These are phyloP conservation scores for Ascochyta pisi DNA, from an alignment of 2,329 filamentous ascomycete species.

Conservation along the genomic window DNA sequence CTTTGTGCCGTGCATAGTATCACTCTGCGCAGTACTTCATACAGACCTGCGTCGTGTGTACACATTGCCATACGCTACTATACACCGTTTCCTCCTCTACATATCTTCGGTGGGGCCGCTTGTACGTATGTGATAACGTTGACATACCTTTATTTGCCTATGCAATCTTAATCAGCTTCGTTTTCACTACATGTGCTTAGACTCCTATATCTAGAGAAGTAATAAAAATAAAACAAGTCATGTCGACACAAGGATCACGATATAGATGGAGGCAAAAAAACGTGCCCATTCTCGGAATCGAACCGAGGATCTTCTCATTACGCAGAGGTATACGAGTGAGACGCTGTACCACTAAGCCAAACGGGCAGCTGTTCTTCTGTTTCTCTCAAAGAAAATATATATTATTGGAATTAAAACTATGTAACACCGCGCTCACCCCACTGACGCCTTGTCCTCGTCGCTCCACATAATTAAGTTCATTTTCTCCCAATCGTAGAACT, in stretches of 20 bases:
- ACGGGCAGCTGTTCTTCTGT: constrained; percentile 3
- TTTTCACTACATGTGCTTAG: no score
- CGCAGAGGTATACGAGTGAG: constrained; percentile 17
- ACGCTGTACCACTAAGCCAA: constrained; percentile 26
- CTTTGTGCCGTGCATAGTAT: background rate
- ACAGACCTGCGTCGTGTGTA: background rate
- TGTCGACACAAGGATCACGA: no score
- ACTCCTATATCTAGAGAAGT: no score
- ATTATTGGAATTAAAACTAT: no score
- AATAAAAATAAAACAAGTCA: no score
- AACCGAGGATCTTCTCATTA: constrained; percentile 25
- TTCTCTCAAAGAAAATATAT: background rate
- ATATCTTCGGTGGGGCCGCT: background rate
- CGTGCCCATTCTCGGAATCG: constrained; percentile 23
- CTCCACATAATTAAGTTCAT: background rate
- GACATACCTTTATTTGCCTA: no score
- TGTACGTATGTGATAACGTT: no score
- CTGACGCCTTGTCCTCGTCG: no score
- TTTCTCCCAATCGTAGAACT: background rate
- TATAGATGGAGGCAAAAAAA: background rate
- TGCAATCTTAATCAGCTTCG: no score
- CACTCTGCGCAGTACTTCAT: background rate
- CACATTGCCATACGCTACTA: background rate
- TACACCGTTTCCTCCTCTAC: no score
- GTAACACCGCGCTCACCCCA: no score